Percentiles rank a stretch among this genome's conserved stretches.
Conservation (phyloP, 257 asterid genomes). For the Nicotiana undulata region DNA sequence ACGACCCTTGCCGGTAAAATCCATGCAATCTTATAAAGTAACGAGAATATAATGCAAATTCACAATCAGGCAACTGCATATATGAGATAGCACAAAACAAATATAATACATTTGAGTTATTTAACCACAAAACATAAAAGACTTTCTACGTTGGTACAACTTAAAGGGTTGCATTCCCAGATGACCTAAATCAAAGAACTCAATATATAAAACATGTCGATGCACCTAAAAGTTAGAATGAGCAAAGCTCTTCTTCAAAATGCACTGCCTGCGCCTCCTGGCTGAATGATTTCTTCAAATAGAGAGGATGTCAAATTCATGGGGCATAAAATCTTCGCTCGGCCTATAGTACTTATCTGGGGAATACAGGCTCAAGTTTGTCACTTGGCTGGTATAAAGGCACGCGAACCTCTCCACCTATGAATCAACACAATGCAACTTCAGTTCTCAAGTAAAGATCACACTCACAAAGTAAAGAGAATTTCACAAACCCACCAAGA, state of each 20-base stretch:
- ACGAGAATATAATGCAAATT: not conserved
- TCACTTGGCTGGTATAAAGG: slow-evolving; percentile 83
- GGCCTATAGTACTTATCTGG: slow-evolving; percentile 94
- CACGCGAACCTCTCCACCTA: slow-evolving; percentile 99
- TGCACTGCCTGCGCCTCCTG: not conserved
- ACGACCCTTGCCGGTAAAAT: not conserved
- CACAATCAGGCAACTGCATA: not conserved
- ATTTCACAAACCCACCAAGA: not conserved
- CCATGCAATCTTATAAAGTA: too few relatives aligned
- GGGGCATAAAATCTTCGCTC: slow-evolving; percentile 96
- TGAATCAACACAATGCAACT: not conserved
- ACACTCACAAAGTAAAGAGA: not conserved
- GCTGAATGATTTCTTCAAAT: slow-evolving; percentile 13
- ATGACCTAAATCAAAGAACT: not conserved
- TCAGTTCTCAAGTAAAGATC: not conserved
- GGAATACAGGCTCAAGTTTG: slow-evolving; percentile 75
- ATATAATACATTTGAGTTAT: not conserved
- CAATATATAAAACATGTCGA: not conserved
- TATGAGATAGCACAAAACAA: not conserved
- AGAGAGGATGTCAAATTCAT: slow-evolving; percentile 62
- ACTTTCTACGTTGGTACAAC: not conserved
- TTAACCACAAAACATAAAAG: not conserved
- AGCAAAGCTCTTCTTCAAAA: slow-evolving; percentile 8
- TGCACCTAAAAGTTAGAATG: slow-evolving; percentile 1
- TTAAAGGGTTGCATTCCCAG: not conserved